Evolutionary conservation across 2,329 filamentous ascomycete species (phyloP).

Genomic region (Dactylellina sp.): DNA sequence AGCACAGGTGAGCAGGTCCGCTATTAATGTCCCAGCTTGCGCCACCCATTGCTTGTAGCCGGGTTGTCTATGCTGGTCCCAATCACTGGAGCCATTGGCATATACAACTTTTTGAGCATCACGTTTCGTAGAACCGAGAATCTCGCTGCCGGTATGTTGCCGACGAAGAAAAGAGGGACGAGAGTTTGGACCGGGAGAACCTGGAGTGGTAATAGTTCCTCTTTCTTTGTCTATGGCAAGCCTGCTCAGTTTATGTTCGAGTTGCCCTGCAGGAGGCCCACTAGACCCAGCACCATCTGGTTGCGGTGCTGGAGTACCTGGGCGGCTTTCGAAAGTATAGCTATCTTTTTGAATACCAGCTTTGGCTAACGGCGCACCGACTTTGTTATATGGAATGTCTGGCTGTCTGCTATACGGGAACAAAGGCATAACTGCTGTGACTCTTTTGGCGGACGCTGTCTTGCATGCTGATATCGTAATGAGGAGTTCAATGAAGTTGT

Average conservation of each 20-base stretch:
- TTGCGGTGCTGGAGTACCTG: slow-evolving; percentile 79
- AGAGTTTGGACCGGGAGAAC: slow-evolving; percentile 40
- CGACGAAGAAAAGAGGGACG: slow-evolving; percentile 49
- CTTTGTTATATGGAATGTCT: slow-evolving; percentile 96
- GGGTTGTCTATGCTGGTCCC: slow-evolving; percentile 80
- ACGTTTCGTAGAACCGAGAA: slow-evolving; percentile 45
- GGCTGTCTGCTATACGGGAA: slow-evolving; percentile 98
- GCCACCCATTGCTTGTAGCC: slow-evolving; percentile 99
- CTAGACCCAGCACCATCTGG: slow-evolving; percentile 36
- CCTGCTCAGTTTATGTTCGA: slow-evolving; percentile 59
- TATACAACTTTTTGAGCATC: slow-evolving; percentile 67
- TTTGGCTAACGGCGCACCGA: slow-evolving; percentile 85
- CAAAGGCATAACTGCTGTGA: slow-evolving; percentile 92
- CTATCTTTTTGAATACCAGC: slow-evolving; percentile 68
- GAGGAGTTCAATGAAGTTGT: slow-evolving; percentile 94
- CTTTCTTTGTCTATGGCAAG: slow-evolving; percentile 59
- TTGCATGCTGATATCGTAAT: slow-evolving; percentile 99
- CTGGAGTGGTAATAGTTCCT: slow-evolving; percentile 40
- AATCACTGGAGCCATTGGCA: slow-evolving; percentile 69
- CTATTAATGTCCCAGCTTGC: slow-evolving; percentile 93
- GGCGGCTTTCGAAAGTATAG: slow-evolving; percentile 92
- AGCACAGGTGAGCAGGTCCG: slow-evolving; percentile 92
- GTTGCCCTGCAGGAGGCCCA: slow-evolving; percentile 58
- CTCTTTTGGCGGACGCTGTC: slow-evolving; percentile 87
- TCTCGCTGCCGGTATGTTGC: slow-evolving; percentile 43